These are phyloP conservation scores for Sechiopsis laciniata DNA, from an alignment of 306 rosid genomes.

Conservation along the genomic window DNA sequence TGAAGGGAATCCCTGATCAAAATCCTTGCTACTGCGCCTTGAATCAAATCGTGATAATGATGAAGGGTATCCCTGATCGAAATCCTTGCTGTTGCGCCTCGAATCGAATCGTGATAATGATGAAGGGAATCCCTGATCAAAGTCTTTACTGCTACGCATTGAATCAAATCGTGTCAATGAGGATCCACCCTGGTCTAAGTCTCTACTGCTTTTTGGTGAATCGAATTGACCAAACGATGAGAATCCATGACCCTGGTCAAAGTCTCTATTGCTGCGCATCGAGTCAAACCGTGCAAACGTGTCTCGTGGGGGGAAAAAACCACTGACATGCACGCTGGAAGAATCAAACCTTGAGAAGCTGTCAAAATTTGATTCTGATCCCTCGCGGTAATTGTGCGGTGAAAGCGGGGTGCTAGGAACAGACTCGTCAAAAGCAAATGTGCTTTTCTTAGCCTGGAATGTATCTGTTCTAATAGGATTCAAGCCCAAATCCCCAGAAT, in stretches of 20 bases:
- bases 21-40: conserved; percentile 50
- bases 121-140: conserved; percentile 32
- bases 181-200: conserved; percentile 42
- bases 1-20: conserved; percentile 37
- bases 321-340: conserved; percentile 54
- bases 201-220: conserved; percentile 41
- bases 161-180: conserved; percentile 13
- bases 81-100: conserved; percentile 50
- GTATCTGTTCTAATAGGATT: conserved; percentile 74
- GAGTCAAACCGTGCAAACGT: conserved; percentile 61
- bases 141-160: conserved; percentile 51
- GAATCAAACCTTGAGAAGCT: conserved; percentile 77
- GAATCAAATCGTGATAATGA: conserved; percentile 16
- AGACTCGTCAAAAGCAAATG: conserved; percentile 79
- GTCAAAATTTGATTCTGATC: conserved; percentile 64
- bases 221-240: conserved; percentile 10
- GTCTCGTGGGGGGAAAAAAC: conserved; percentile 47
- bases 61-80: conserved; percentile 31
- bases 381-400: conserved; percentile 51
- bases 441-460: conserved; percentile 46
- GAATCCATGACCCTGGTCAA: conserved; percentile 39
- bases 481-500: conserved; percentile 67
- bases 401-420: conserved; percentile 82
- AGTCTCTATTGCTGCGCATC: conserved; percentile 55
- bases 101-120: conserved; percentile 12